These are phyloP conservation scores for Kwoniella bestiolae DNA, from an alignment of 768 basidiomycete species.

Conservation along the genomic window DNA sequence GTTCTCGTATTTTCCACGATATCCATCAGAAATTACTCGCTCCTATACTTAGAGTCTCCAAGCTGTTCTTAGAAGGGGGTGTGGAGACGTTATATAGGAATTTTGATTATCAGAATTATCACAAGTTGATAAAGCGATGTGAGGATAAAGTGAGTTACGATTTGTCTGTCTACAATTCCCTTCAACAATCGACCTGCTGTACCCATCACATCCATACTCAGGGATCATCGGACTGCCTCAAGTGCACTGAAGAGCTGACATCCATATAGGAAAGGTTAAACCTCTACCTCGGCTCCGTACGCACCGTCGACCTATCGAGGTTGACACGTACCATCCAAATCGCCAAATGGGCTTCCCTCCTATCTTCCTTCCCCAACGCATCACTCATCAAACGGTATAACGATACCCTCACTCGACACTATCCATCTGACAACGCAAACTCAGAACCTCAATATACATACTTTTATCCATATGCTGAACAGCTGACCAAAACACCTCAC, in stretches of 20 bases:
- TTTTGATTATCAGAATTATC: constrained; percentile 1
- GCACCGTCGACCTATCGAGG: not conserved
- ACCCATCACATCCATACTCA: too few species aligned
- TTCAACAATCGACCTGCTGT: too few species aligned
- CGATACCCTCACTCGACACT: not conserved
- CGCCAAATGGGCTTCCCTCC: not conserved
- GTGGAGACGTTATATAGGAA: not conserved
- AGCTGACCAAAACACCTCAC: not conserved
- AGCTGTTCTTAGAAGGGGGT: not conserved
- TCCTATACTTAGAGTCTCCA: not conserved
- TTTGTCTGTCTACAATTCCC: not conserved
- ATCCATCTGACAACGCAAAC: not conserved
- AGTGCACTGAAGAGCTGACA: not conserved
- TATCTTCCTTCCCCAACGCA: not conserved
- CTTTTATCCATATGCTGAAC: not conserved
- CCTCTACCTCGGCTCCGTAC: not conserved
- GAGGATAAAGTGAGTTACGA: not conserved
- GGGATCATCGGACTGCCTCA: not conserved
- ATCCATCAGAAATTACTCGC: too few species aligned
- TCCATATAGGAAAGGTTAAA: not conserved
- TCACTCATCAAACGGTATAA: not conserved
- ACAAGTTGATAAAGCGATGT: not conserved
- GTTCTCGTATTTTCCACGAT: too few species aligned
- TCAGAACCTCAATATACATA: not conserved
- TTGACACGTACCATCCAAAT: not conserved